Evolutionary conservation across 257 asterid genomes (phyloP), one percentile per base, ranked within the genome.

Genomic region (Mentha longifolia): DNA sequence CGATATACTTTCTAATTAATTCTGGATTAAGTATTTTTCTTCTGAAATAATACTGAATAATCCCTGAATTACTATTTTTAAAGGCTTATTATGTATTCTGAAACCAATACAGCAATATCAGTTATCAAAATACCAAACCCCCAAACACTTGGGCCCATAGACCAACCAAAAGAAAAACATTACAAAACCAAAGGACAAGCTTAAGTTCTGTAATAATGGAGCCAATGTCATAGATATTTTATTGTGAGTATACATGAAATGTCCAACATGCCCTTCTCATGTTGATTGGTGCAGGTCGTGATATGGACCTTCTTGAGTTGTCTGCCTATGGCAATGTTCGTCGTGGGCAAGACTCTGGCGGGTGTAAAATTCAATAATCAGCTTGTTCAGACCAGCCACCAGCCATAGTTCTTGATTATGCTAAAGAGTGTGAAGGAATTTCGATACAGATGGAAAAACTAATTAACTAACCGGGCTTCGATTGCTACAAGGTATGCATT

Each of bases 221-320:
- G 62, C 54, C 49, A 33, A 22, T 35, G 37, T 8, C 16, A 16
- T 7, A 12, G 59, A 31, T 46, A 5, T 43, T 58, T 28, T 15
- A 5, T 4, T 5, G 6, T 7, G 8, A 35, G 39, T 35, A 35
- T 4, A 6, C 39, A 35, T 35, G 39, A 35, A 35, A 35, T 35
- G 39, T 6, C 39, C 39, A 35, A 35, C 6, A 5, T 35, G 39
- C 39, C 39, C 39, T 35, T 35, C 39, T 35, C 39, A 7, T 35
- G 39, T 35, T 9, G 8, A 35, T 5, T 56, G 39, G 52, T 71
- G 76, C 91, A 90, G 98, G 92, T 35, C 98, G 96, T 0, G 97
- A 93, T 75, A 89, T 91, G 98, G 98, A 94, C 82, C 88, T 94
- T 74, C 88, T 94, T 61, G 98, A 94, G 85, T 73, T 94, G 77